Evolutionary conservation across 768 basidiomycete species (phyloP), one percentile per base, ranked within the genome.

Genomic region (Tylopilus plumbeoviolaceoides): DNA sequence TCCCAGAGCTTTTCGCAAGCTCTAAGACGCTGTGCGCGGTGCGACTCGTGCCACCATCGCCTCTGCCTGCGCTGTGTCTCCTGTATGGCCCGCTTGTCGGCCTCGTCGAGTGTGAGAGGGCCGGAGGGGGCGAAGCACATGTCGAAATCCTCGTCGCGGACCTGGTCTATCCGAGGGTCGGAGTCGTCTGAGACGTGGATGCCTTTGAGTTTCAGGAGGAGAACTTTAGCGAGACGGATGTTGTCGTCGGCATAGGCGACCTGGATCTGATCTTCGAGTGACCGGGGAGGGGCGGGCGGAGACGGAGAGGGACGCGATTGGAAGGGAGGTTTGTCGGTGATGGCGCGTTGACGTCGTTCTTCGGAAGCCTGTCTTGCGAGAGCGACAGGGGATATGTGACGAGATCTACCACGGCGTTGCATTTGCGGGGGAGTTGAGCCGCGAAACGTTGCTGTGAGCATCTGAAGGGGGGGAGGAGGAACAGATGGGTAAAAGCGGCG

Each of bases 211-310:
- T 77, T 75, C 46, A 87, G 70, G n/a, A 84, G 73, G 11, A 87
- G 75, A 27, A 81, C 72, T 70, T 82, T 83, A 42, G 85, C 84
- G 55, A 81, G 77, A 53, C 80, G 83, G 51, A 87, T 79, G 71
- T 87, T 73, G 64, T 87, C 84, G 56, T 76, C 72, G 0, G 84
- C 82, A 60, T 86, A 86, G 7, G 85, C 85, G 59, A 78, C 72
- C 61, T 85, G 83, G 35, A 86, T 75, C 65, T 81, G 81, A 73
- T 85, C 85, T 46, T 79, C 76, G 55, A 86, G 76, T 0, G 81
- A 67, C 20, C 62, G 35, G 14, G 35, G 35, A 17, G 35, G 38
- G 5, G 9, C 38, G 38, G 38, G 38, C 7, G 38, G n/a, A 9
- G 38, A 38, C 38, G 38, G 38, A 17, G 38, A 10, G 15, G 5